These are phyloP conservation scores for Thermothelomyces thermophilus DNA, from an alignment of 2,329 filamentous ascomycete species.

Conservation along the genomic window DNA sequence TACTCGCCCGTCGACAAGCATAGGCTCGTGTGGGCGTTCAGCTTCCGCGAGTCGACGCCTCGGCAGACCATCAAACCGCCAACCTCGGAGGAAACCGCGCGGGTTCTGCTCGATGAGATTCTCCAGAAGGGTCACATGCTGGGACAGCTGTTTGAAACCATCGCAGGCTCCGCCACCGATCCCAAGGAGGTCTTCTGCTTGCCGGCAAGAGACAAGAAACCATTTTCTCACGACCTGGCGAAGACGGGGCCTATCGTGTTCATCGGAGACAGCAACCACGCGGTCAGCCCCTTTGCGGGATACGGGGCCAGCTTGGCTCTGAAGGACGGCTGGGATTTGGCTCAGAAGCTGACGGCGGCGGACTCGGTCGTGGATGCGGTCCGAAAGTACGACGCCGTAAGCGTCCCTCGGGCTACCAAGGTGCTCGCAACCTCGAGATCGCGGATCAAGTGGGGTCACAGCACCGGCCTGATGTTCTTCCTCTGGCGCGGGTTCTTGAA, in stretches of 20 bases:
- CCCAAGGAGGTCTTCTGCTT: constrained; percentile 32
- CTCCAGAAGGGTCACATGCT: constrained; percentile 31
- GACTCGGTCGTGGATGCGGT: not conserved
- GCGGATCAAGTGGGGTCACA: not conserved
- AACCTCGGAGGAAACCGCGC: constrained; percentile 7
- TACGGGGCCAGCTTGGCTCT: constrained; percentile 44
- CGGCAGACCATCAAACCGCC: constrained; percentile 10
- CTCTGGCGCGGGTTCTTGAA: not conserved
- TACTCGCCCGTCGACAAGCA: constrained; percentile 38
- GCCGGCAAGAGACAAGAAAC: constrained; percentile 39
- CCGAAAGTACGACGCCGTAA: not conserved
- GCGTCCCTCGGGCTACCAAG: not conserved
- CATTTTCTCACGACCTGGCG: constrained; percentile 34
- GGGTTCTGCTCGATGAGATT: constrained; percentile 29
- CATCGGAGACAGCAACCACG: constrained; percentile 46
- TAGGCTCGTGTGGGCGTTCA: constrained; percentile 38
- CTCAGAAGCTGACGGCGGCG: constrained; percentile 22
- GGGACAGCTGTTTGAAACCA: constrained; percentile 34
- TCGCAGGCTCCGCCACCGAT: constrained; percentile 35
- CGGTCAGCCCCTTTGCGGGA: constrained; percentile 43
- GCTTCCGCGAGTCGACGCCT: constrained; percentile 23
- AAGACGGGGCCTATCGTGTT: constrained; percentile 32
- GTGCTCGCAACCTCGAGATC: not conserved
- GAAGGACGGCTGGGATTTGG: constrained; percentile 42
- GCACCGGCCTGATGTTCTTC: not conserved